Conservation (phyloP, 1,139 yeast species). For the Candida pseudoviswanathii region DNA sequence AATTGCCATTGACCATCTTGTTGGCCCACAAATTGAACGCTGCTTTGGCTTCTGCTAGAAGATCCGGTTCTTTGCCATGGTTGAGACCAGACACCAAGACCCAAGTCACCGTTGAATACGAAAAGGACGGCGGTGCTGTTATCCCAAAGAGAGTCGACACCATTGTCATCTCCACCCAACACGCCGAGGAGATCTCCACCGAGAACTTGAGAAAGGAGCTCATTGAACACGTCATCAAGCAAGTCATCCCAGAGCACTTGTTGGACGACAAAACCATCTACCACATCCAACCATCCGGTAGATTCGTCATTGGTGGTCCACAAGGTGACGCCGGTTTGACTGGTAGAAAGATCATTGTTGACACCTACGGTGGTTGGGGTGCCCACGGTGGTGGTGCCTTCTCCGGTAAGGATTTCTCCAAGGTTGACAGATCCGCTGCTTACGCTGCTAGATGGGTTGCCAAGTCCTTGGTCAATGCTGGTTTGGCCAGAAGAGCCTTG, state of each 20-base stretch:
- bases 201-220: conserved; percentile 85
- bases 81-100: conserved; percentile 99
- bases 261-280: conserved; percentile 93
- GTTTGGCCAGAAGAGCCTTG: conserved; percentile 94
- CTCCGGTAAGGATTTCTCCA: conserved; percentile 99
- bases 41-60: conserved; percentile 96
- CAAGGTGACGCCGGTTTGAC: conserved; percentile 99
- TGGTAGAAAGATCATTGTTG: conserved; percentile 99
- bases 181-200: conserved; percentile 92
- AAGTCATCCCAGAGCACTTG: conserved; percentile 87
- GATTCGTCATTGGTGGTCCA: conserved; percentile 99
- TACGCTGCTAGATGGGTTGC: conserved; percentile 99
- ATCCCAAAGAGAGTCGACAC: conserved; percentile 96
- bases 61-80: conserved; percentile 93
- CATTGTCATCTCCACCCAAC: conserved; percentile 96
- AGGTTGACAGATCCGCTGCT: conserved; percentile 99
- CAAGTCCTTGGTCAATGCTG: conserved; percentile 92
- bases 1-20: conserved; percentile 91
- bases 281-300: conserved; percentile 99
- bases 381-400: conserved; percentile 99
- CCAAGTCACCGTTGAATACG: conserved; percentile 97
- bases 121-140: conserved; percentile 92
- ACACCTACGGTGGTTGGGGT: conserved; percentile 99
- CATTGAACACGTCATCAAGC: conserved; percentile 77
- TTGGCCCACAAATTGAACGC: conserved; percentile 95